A percentile compares a stretch with the other conserved stretches of the same genome.
Conservation (phyloP, 768 basidiomycete genomes). For the Hygrocybe punicea region DNA sequence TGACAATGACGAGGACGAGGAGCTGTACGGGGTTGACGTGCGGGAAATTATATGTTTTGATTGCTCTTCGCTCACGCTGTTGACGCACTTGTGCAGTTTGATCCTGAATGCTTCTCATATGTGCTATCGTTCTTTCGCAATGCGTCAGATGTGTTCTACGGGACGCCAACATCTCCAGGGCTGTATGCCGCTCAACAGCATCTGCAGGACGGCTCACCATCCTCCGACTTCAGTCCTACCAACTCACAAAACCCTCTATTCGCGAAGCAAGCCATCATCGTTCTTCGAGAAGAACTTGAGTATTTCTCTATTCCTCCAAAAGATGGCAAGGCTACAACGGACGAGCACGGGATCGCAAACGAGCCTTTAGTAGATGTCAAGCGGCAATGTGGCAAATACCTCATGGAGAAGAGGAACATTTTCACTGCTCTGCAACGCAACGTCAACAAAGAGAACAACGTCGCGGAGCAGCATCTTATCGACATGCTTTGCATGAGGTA, state of each 20-base stretch:
- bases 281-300: constrained; percentile 95
- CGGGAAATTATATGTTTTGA: constrained; percentile 37
- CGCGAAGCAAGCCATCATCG: constrained; percentile 96
- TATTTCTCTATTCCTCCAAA: constrained; percentile 94
- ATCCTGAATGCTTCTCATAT: constrained; percentile 93
- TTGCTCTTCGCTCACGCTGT: constrained; percentile 6
- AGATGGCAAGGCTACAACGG: constrained; percentile 56
- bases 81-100: constrained; percentile 61
- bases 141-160: constrained; percentile 90
- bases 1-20: constrained; percentile 79
- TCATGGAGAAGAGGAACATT: constrained; percentile 87
- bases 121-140: constrained; percentile 89
- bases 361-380: constrained; percentile 75
- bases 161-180: constrained; percentile 67
- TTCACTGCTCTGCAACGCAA: constrained; percentile 98
- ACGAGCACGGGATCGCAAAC: constrained; percentile 79
- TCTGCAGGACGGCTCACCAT: constrained; percentile 61
- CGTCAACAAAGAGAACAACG: constrained; percentile 98
- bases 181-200: constrained; percentile 77
- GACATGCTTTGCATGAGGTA: constrained; percentile 99
- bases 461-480: constrained; percentile 98
- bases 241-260: constrained; percentile 87
- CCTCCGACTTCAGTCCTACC: constrained; percentile 60
- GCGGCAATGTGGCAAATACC: constrained; percentile 77
- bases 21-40: constrained; percentile 95